Evolutionary conservation across 345 rosid species (phyloP).

Genomic region (Corymbia maculata): DNA sequence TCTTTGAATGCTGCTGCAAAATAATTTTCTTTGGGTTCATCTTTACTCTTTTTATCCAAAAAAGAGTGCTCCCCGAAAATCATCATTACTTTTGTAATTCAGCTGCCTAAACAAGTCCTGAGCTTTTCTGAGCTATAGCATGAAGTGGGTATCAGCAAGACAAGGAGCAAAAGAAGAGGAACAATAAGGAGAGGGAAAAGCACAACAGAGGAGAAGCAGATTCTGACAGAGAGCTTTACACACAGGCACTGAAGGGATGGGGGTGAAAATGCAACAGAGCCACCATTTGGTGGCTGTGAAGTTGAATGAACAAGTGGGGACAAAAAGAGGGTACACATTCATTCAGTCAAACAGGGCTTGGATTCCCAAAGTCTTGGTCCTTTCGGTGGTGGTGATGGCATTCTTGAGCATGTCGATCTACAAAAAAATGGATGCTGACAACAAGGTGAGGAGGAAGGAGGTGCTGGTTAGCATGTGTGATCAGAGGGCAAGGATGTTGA

Average conservation of each 20-base stretch:
- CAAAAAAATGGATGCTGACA: conserved; percentile 47
- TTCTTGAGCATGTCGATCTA: conserved; percentile 33
- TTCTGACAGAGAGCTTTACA: neutral
- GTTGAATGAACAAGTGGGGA: conserved; percentile 54
- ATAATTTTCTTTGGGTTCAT: conserved; percentile 2
- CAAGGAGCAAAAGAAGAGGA: neutral
- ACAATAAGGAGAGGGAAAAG: neutral
- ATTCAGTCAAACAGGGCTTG: conserved; percentile 58
- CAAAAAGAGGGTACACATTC: conserved; percentile 59
- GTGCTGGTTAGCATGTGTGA: conserved; percentile 85
- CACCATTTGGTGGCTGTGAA: conserved; percentile 53
- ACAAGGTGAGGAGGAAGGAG: conserved; percentile 66
- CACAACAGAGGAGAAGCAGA: neutral
- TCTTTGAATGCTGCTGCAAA: conserved; percentile 42
- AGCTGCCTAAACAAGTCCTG: neutral
- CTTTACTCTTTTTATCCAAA: neutral
- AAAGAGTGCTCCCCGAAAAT: neutral
- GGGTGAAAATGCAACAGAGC: conserved; percentile 43
- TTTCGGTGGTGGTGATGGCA: conserved; percentile 48
- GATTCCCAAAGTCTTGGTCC: conserved; percentile 47
- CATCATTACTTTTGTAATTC: neutral
- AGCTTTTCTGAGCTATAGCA: conserved; percentile 8
- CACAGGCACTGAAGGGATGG: conserved; percentile 20
- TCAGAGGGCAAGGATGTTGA: conserved; percentile 93
- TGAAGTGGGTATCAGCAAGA: conserved; percentile 36